Base-by-base conservation (phyloP, 805 yeast species). In the Pichia occidentalis region DNA sequence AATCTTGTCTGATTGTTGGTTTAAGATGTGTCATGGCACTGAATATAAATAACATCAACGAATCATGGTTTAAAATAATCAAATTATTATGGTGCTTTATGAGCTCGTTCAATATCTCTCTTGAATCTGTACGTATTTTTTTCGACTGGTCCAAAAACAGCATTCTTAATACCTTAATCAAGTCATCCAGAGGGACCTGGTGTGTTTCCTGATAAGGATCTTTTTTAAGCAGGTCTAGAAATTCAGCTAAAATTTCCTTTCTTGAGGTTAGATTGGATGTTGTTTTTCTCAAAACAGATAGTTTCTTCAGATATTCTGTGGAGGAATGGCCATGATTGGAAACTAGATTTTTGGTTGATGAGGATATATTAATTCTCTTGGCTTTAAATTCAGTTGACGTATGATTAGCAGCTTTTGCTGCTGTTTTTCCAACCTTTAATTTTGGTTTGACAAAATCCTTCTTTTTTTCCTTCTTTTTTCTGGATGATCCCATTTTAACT, bases 21-120 rank as follows among this genome's bases (percentile, higher is more conserved):
- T 72, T 72, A 28, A 92, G 82, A 56, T 92, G 97, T 13, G 97
- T 83, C 96, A 92, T 90, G 3, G 95, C 94, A 36, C 90, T 80
- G 49, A 82, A 83, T 13, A 90, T 68, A 56, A 82, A 88, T 22
- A 90, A 67, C n/a, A 83, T 70, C 38, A 82, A 53, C 16, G 71
- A 60, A 44, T 76, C 62, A 51, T 77, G 64, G 63, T 82, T 85
- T 19, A 82, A 57, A 39, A 72, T 74, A 43, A 82, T 59, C 20
- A 82, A 21, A 36, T 45, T 45, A 20, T 35, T 33, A 30, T 38
- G 40, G n/a, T 30, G 9, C 12, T 40, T 35, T 19, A 45, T 40
- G 6, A 45, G 11, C 24, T 43, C 37, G 1, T 13, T 12, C 7
- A 45, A 26, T 19, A 40, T 43, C 5, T 37, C 44, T 22, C 38